Percentiles rank a stretch among this genome's conserved stretches.
phyloP scores from a whole-genome alignment of 2,329 filamentous ascomycete genomes.

The Harringtonia aguacate region DNA sequence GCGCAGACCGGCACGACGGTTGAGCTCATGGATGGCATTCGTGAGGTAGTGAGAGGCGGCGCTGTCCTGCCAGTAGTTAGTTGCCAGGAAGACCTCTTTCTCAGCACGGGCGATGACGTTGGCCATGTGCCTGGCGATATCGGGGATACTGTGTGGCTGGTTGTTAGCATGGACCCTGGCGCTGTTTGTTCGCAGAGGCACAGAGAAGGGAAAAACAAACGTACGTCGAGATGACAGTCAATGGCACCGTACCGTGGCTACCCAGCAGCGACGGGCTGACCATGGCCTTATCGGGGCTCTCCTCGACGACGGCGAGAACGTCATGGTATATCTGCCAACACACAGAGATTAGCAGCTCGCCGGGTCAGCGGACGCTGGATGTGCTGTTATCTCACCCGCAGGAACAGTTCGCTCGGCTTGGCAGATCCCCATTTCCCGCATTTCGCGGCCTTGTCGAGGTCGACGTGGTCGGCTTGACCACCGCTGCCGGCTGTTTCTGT shows the following conservation, averaged over 20 bases:
- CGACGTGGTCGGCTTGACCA: constrained; percentile 19
- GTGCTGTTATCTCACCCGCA: constrained; percentile 32
- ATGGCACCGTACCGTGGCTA: constrained; percentile 48
- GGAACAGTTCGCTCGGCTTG: constrained; percentile 56
- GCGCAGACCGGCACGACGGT: constrained; percentile 47
- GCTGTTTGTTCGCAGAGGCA: neutral
- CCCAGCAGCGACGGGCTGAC: constrained; percentile 42
- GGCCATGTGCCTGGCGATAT: constrained; percentile 63
- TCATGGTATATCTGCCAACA: constrained; percentile 60
- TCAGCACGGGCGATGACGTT: constrained; percentile 66
- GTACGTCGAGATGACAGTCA: constrained; percentile 56
- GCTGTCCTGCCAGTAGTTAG: constrained; percentile 66
- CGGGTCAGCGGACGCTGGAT: neutral
- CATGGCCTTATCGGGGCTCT: constrained; percentile 38
- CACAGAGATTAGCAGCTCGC: too few relatives aligned
- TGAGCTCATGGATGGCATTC: constrained; percentile 59
- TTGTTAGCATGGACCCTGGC: neutral
- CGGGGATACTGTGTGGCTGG: constrained; percentile 37
- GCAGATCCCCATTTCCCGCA: constrained; percentile 60
- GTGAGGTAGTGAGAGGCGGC: constrained; percentile 57
- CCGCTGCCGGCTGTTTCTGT: constrained; percentile 3
- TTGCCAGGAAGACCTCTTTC: constrained; percentile 62
- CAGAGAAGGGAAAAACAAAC: neutral
- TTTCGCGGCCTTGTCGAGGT: constrained; percentile 39
- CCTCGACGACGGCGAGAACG: constrained; percentile 43